Percentiles rank a stretch among this genome's conserved stretches.
Evolutionary conservation across 108 stramenopile species (phyloP).

Genomic region (Cyclotella choctawhatcheeana): DNA sequence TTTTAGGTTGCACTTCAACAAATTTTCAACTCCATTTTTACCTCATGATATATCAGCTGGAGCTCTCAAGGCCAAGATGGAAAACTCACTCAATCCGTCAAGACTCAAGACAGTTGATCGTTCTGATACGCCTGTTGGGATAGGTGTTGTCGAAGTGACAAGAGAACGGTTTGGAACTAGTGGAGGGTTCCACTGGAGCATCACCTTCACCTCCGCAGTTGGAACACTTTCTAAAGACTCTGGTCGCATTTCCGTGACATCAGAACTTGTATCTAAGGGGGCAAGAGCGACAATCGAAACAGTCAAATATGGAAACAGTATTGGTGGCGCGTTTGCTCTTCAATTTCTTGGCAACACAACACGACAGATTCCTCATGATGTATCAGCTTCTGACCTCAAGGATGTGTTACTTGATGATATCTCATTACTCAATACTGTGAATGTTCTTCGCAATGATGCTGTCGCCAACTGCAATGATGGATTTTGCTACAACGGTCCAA

Average conservation of each 20-base stretch:
- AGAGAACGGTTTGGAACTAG: conserved; percentile 35
- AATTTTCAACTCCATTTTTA: conserved; percentile 39
- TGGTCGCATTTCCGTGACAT: conserved; percentile 32
- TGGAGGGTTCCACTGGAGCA: conserved; percentile 62
- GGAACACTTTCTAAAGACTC: conserved; percentile 46
- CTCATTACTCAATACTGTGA: conserved; percentile 21
- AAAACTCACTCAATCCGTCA: conserved; percentile 58
- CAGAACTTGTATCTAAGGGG: conserved; percentile 59
- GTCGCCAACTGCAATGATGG: conserved; percentile 60
- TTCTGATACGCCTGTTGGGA: conserved; percentile 36
- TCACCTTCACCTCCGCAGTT: conserved; percentile 62
- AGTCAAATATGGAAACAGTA: conserved; percentile 58
- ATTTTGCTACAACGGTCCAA: conserved; percentile 58
- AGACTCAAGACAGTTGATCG: conserved; percentile 51
- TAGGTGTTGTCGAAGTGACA: conserved; percentile 46
- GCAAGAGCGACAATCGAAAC: conserved; percentile 54
- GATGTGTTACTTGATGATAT: conserved; percentile 36
- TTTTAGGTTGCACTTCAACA: conserved; percentile 54
- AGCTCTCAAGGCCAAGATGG: conserved; percentile 40
- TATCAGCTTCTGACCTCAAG: conserved; percentile 39
- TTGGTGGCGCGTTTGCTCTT: conserved; percentile 73
- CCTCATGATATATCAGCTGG: conserved; percentile 50
- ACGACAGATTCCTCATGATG: conserved; percentile 42
- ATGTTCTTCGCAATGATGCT: conserved; percentile 41
- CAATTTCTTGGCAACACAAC: conserved; percentile 58